A percentile compares a stretch with the other conserved stretches of the same genome.
These are phyloP conservation scores for Vitis cinerea DNA, from an alignment of 164 flowering plant genomes.

Conservation along the genomic window DNA sequence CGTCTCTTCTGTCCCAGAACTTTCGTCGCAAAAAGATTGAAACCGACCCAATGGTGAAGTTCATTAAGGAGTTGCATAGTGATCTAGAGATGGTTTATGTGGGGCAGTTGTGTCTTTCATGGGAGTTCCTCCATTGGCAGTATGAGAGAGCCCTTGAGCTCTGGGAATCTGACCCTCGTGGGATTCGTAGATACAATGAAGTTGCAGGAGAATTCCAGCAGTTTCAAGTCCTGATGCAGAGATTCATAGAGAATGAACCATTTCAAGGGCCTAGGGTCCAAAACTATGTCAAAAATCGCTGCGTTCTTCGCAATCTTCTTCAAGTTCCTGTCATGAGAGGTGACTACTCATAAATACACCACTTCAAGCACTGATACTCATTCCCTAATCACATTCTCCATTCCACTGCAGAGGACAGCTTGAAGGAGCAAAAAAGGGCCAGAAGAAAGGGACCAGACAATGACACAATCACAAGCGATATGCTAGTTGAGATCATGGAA, in stretches of 20 bases:
- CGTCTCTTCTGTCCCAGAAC: constrained; percentile 34
- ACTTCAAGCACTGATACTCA: no score
- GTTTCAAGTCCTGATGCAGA: constrained; percentile 79
- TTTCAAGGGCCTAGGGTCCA: constrained; percentile 81
- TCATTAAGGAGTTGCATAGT: constrained; percentile 51
- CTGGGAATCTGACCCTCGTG: constrained; percentile 49
- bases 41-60: constrained; percentile 47
- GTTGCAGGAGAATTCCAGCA: constrained; percentile 84
- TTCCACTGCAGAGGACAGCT: constrained; percentile 53
- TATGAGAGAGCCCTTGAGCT: constrained; percentile 58
- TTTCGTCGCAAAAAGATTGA: constrained; percentile 35
- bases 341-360: constrained; percentile 10
- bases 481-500: constrained; percentile 52
- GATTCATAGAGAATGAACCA: constrained; percentile 81
- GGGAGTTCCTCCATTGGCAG: constrained; percentile 93
- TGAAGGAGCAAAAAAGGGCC: constrained; percentile 38
- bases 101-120: constrained; percentile 87
- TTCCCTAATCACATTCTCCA: neutral
- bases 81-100: constrained; percentile 81
- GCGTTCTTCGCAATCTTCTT: constrained; percentile 61
- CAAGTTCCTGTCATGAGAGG: constrained; percentile 93
- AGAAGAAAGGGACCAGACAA: constrained; percentile 28
- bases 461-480: constrained; percentile 42
- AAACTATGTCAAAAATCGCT: constrained; percentile 63
- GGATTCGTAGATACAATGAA: constrained; percentile 45